Evolutionary conservation across 2,329 filamentous ascomycete genomes (phyloP).

Genomic region (Piedraia hortae): DNA sequence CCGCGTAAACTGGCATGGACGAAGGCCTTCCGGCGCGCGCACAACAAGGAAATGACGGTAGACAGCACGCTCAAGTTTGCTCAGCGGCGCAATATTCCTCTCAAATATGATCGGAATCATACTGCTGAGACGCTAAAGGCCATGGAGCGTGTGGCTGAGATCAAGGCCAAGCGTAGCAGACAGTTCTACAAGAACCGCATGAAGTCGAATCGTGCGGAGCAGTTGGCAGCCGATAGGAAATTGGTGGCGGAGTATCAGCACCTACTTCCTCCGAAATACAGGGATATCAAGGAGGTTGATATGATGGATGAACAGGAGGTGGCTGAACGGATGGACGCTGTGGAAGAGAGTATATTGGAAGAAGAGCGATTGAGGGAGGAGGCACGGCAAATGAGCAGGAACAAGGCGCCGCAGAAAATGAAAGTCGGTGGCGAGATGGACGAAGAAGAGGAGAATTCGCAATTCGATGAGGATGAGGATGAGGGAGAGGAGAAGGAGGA

Average conservation of each 20-base stretch:
- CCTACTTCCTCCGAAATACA: conserved; percentile 38
- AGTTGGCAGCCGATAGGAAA: conserved; percentile 56
- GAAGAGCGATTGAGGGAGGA: conserved; percentile 16
- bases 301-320: conserved; percentile 31
- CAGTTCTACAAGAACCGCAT: conserved; percentile 87
- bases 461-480: too few relatives aligned
- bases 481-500: too few relatives aligned
- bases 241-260: conserved; percentile 81
- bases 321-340: conserved; percentile 9
- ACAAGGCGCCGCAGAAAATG: conserved; percentile 20
- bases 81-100: conserved; percentile 73
- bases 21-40: conserved; percentile 64
- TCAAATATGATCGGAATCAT: conserved; percentile 86
- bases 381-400: conserved; percentile 8
- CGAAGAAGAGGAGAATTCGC: conserved; percentile 10
- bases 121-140: conserved; percentile 67
- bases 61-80: conserved; percentile 84
- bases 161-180: conserved; percentile 56
- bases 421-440: conserved; percentile 20
- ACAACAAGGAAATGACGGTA: conserved; percentile 66
- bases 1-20: conserved; percentile 93
- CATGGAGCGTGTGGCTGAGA: conserved; percentile 75
- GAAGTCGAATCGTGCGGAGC: conserved; percentile 63
- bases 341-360: conserved; percentile 13
- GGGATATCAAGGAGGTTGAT: conserved; percentile 20